Percentiles rank a stretch among this genome's conserved stretches.
phyloP scores from a whole-genome alignment of 2,329 filamentous ascomycete genomes.

The Phoma sp. region DNA sequence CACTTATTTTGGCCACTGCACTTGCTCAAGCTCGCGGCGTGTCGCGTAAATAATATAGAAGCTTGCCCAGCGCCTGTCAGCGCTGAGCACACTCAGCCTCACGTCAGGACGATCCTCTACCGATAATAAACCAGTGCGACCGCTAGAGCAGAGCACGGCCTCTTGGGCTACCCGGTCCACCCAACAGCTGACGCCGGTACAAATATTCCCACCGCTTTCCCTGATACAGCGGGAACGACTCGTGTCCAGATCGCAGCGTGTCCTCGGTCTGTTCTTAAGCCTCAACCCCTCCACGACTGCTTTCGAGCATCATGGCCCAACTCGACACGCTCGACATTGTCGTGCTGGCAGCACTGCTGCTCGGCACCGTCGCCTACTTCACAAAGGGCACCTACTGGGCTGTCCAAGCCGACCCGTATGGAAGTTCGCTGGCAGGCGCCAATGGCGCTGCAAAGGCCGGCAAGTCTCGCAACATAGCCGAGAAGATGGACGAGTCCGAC shows the following conservation, averaged over 20 bases:
- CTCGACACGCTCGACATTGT: constrained; percentile 94
- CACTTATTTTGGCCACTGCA: constrained; percentile 29
- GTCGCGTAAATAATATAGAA: constrained; percentile 3
- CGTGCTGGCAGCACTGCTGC: constrained; percentile 83
- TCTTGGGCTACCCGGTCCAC: constrained; percentile 21
- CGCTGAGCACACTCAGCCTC: constrained; percentile 4
- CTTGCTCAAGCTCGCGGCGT: neutral
- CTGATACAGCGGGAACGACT: constrained; percentile 32
- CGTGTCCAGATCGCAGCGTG: constrained; percentile 27
- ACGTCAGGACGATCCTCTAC: constrained; percentile 9
- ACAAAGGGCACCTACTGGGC: constrained; percentile 97
- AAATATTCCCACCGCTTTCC: constrained; percentile 40
- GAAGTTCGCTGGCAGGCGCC: constrained; percentile 73
- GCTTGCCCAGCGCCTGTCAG: constrained; percentile 3
- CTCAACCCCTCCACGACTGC: constrained; percentile 19
- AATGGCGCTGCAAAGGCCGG: constrained; percentile 73
- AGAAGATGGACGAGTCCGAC: constrained; percentile 93
- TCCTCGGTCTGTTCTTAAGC: constrained; percentile 20
- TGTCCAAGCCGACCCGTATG: constrained; percentile 87
- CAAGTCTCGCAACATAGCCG: constrained; percentile 88
- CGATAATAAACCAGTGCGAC: constrained; percentile 16
- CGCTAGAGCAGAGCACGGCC: constrained; percentile 21
- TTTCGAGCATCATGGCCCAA: constrained; percentile 76
- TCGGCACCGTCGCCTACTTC: constrained; percentile 93
- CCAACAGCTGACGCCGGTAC: constrained; percentile 27